These are phyloP conservation scores for Dendryphion nanum DNA, from an alignment of 2,329 filamentous ascomycete species.

Conservation along the genomic window DNA sequence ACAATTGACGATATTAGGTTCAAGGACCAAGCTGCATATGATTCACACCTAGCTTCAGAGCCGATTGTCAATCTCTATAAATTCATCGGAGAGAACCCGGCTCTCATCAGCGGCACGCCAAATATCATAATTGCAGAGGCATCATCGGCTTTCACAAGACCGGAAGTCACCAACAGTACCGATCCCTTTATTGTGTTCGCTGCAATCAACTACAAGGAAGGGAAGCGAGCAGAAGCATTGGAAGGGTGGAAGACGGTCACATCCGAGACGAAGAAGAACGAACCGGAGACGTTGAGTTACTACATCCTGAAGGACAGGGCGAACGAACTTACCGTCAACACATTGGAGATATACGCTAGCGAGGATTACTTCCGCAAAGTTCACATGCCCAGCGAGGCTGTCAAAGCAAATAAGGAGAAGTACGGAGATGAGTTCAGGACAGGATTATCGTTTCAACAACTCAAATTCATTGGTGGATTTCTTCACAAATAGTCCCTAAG, in stretches of 20 bases:
- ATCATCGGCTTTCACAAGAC: conserved; percentile 11
- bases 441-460: conserved; percentile 8
- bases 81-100: conserved; percentile 7
- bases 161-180: conserved; percentile 5
- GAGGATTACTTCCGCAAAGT: conserved; percentile 21
- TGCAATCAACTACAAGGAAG: conserved; percentile 18
- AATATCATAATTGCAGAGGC: conserved; percentile 10
- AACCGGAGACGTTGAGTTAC: conserved; percentile 19
- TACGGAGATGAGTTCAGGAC: conserved; percentile 12
- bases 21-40: conserved; percentile 15
- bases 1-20: no score
- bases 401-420: conserved; percentile 15
- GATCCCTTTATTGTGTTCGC: conserved; percentile 20
- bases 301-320: conserved; percentile 15
- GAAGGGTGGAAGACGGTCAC: conserved; percentile 19
- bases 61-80: conserved; percentile 10
- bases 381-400: conserved; percentile 19
- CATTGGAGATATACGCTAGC: conserved; percentile 19
- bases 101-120: conserved; percentile 9
- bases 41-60: conserved; percentile 16
- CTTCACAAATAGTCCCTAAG: no score
- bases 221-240: conserved; percentile 13
- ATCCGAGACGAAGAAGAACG: conserved; percentile 15
- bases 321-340: conserved; percentile 11
- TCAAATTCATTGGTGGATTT: conserved; percentile 14